phyloP scores from a whole-genome alignment of 106 monocot genomes.

The Cymbidium sinense region DNA sequence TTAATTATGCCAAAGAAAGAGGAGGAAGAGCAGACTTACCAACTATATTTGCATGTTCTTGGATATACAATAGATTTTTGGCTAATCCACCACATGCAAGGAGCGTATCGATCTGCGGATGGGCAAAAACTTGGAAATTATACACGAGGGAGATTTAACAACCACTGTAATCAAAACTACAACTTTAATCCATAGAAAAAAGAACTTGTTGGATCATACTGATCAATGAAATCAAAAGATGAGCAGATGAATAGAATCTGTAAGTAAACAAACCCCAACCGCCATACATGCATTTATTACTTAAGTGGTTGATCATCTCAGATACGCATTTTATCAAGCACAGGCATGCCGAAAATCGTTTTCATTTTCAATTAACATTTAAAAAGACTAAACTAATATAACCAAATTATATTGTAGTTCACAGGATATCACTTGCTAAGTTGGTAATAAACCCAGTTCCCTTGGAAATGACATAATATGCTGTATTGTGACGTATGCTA shows the following conservation, averaged over 20 bases:
- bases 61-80: constrained; percentile 82
- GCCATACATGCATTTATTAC: background rate
- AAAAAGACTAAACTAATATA: no score
- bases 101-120: constrained; percentile 78
- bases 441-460: no score
- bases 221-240: background rate
- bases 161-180: background rate
- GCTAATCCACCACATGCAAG: constrained; percentile 97
- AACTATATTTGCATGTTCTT: constrained; percentile 90
- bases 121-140: background rate
- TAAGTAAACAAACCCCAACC: background rate
- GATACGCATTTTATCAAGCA: background rate
- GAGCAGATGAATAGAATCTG: background rate
- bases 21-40: constrained; percentile 32
- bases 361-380: no score
- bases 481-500: no score
- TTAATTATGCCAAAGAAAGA: background rate
- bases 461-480: no score
- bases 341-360: background rate
- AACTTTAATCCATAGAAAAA: background rate
- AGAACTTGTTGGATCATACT: background rate
- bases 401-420: no score
- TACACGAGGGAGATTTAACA: background rate
- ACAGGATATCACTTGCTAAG: no score
- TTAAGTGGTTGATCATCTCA: background rate